Evolutionary conservation across 1,284 basidiomycete species (phyloP).

Genomic region (Polyporus tsugae): DNA sequence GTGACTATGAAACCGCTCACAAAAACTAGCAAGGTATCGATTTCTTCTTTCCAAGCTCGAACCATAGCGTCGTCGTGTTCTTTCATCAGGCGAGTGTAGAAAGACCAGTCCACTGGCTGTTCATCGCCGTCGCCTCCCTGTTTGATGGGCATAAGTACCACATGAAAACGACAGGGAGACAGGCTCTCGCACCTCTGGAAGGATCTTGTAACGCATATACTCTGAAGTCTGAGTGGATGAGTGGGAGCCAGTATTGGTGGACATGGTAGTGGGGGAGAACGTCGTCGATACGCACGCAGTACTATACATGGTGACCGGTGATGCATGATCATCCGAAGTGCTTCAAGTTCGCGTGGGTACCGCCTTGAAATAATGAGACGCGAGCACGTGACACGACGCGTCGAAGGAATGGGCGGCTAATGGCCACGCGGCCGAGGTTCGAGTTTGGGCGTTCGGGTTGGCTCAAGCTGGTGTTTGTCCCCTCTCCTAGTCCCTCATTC

Average conservation of each 20-base stretch:
- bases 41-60: constrained; percentile 33
- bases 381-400: constrained; percentile 32
- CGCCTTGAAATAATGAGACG: constrained; percentile 27
- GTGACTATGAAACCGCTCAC: constrained; percentile 17
- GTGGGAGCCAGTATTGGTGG: neutral
- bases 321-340: neutral
- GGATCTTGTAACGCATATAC: neutral
- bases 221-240: neutral
- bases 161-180: neutral
- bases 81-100: constrained; percentile 26
- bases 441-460: constrained; percentile 26
- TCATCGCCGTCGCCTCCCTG: neutral
- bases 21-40: constrained; percentile 33
- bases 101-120: constrained; percentile 17
- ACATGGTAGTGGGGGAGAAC: neutral
- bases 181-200: neutral
- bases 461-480: constrained; percentile 11
- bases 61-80: constrained; percentile 30
- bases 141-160: neutral
- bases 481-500: neutral
- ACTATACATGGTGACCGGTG: neutral
- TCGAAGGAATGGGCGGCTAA: neutral
- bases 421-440: constrained; percentile 29
- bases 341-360: neutral
- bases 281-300: neutral